Evolutionary conservation across 2,329 filamentous ascomycete genomes (phyloP), one percentile per base, ranked within the genome.

Genomic region (Diplodia scrobiculata): DNA sequence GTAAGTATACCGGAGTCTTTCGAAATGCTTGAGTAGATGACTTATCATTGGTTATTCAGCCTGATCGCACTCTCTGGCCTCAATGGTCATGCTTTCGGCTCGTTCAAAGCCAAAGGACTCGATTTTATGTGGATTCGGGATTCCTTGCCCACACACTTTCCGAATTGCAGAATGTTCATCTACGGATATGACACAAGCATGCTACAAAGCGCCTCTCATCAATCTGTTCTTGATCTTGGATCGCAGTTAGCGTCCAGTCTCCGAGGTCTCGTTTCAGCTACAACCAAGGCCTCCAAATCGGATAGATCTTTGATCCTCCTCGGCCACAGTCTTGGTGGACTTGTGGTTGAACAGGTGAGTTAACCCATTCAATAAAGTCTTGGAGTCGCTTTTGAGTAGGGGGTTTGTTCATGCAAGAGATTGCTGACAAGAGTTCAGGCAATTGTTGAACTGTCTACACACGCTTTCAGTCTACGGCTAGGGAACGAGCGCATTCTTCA

Each of bases 281-380:
- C n/a, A 25, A 1, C 1, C 11, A 13, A 14, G 0, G 10, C n/a
- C 1, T 9, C 3, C 11, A 2, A 21, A 32, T 21, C 36, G 21
- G 19, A n/a, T 6, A 47, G 21, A 29, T 14, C 54, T 5, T 29
- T 59, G 11, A 27, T 59, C 1, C 19, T 59, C 29, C 34, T 59
- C 11, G 54, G 36, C 6, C 54, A 59, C 7, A 59, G 54, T n/a
- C 36, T 59, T n/a, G 36, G 54, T 11, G 36, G 36, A 1, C 54
- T 59, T 45, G 36, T 59, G 10, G 11, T 59, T 45, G 54, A 59
- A 17, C 54, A 59, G 54, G 54, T 59, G 21, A 59, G 54, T 25
- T 2, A 25, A 27, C 1, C 7, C 14, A 0, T 55, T 17, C 3
- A 6, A 17, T 7, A 13, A 17, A 17, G 0, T 38, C 4, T 17